Base-by-base conservation (phyloP, 2,329 filamentous ascomycete species). In the Trichoderma pleuroti region DNA sequence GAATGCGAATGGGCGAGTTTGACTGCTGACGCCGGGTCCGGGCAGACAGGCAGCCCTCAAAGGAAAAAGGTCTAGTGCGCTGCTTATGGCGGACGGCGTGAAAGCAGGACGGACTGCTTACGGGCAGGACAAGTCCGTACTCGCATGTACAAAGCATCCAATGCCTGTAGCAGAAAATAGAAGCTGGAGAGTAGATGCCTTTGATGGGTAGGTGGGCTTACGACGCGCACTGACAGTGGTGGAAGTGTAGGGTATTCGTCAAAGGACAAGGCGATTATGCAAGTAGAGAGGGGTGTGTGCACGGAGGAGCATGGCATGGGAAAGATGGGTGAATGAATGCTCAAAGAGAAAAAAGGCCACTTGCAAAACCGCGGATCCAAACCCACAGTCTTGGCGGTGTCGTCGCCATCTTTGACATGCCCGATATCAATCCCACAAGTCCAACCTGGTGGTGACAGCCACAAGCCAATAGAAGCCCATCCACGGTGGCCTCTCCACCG, bases 401-500 rank as follows among this genome's bases (percentile, higher is more conserved):
- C 36, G 64, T 68, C 7, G 54, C 54, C 64, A 34, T 68, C 64
- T 59, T 24, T 36, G 39, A 18, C 34, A 34, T 60, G 21, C 54
- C 30, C 1, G 7, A 34, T 39, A 49, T 21, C 34, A 66, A 68
- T 59, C 34, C n/a, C n/a, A 52, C 66, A 66, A 21, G 56, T 36
- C 21, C 4, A 26, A 61, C 21, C 32, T 46, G 59, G 60, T 56
- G 67, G 59, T 70, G 67, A 57, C 49, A 46, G 32, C 67, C 67
- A 59, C 67, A 63, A 70, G 59, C 67, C 67, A 63, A 70, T 70
- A 24, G 59, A 54, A 56, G 46, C 46, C 32, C 32, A 24, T 62
- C 26, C 18, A 39, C n/a, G 59, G 46, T 34, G 34, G 65, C 56
- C 67, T 69, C 46, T 66, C 42, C 63, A 39, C 46, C 36, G 61